Conservation (phyloP, 1,139 yeast genomes). For the Taphrina flavorubra region DNA sequence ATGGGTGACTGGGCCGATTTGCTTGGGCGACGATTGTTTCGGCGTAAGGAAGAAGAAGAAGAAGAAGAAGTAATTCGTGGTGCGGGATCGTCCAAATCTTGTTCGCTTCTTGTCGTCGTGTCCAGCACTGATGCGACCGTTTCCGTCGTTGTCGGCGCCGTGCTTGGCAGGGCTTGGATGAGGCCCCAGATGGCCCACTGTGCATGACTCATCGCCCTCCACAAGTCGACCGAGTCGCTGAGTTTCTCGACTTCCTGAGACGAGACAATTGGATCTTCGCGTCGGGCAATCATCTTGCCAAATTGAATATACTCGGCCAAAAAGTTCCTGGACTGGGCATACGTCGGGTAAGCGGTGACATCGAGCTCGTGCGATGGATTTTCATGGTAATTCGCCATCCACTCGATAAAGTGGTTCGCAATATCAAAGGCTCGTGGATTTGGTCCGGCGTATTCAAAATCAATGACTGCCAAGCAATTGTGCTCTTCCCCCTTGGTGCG, state of each 20-base stretch:
- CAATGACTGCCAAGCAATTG: slow-evolving; percentile 84
- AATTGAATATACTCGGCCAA: slow-evolving; percentile 28
- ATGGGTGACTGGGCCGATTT: slow-evolving; percentile 22
- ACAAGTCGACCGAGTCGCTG: slow-evolving; percentile 68
- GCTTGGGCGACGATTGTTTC: background rate
- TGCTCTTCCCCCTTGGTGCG: slow-evolving; percentile 62
- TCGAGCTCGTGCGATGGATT: slow-evolving; percentile 66
- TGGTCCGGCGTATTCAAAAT: slow-evolving; percentile 95
- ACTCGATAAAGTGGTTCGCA: slow-evolving; percentile 86
- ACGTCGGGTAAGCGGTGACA: slow-evolving; percentile 66
- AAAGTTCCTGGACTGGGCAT: slow-evolving; percentile 70
- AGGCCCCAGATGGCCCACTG: slow-evolving; percentile 94
- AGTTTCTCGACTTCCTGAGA: slow-evolving; percentile 61
- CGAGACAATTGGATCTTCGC: slow-evolving; percentile 55
- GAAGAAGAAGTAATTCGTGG: too few species aligned
- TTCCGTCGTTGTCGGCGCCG: background rate
- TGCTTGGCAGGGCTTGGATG: slow-evolving; percentile 59
- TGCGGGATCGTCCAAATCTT: too few species aligned
- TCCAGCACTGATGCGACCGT: too few species aligned
- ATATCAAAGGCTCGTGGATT: slow-evolving; percentile 88
- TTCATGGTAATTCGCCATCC: slow-evolving; percentile 94
- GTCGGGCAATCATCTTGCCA: slow-evolving; percentile 26
- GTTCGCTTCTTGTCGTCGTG: too few species aligned
- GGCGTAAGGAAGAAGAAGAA: too few species aligned
- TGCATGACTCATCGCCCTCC: slow-evolving; percentile 82